Conservation (phyloP, 2,329 filamentous ascomycete genomes). For the Penicillium frequentans region DNA sequence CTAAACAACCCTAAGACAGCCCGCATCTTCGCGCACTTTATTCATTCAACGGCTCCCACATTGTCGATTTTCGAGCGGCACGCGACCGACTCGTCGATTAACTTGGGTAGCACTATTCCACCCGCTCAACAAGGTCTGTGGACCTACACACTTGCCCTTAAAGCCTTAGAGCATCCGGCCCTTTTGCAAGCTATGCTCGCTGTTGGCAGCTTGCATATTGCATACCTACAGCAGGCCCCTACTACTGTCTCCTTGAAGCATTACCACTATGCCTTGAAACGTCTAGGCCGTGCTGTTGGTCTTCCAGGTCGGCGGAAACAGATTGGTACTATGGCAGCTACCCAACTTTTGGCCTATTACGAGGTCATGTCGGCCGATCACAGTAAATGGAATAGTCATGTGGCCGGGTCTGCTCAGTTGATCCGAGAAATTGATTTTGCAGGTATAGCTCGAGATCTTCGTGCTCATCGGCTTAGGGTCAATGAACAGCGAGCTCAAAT, state of each 20-base stretch:
- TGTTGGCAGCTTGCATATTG: constrained; percentile 81
- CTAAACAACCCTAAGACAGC: constrained; percentile 78
- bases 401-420: constrained; percentile 79
- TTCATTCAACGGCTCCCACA: constrained; percentile 81
- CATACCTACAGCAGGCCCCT: constrained; percentile 72
- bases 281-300: constrained; percentile 73
- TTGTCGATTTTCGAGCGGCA: constrained; percentile 87
- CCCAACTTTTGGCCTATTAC: constrained; percentile 82
- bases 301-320: constrained; percentile 68
- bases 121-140: constrained; percentile 60
- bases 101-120: constrained; percentile 64
- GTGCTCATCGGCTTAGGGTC: constrained; percentile 60
- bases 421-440: constrained; percentile 79
- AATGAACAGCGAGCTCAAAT: constrained; percentile 31
- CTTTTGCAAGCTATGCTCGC: constrained; percentile 90
- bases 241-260: constrained; percentile 84
- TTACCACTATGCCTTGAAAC: constrained; percentile 80
- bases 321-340: constrained; percentile 82
- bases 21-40: constrained; percentile 85
- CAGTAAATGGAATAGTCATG: constrained; percentile 90
- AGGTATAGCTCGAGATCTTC: constrained; percentile 69
- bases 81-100: constrained; percentile 68
- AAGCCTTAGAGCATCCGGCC: constrained; percentile 81
- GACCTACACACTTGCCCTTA: constrained; percentile 77
- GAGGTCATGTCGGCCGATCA: constrained; percentile 95